Evolutionary conservation across 2,329 filamentous ascomycete genomes (phyloP), one percentile per base, ranked within the genome.

Genomic region (Chaetomium sp.): DNA sequence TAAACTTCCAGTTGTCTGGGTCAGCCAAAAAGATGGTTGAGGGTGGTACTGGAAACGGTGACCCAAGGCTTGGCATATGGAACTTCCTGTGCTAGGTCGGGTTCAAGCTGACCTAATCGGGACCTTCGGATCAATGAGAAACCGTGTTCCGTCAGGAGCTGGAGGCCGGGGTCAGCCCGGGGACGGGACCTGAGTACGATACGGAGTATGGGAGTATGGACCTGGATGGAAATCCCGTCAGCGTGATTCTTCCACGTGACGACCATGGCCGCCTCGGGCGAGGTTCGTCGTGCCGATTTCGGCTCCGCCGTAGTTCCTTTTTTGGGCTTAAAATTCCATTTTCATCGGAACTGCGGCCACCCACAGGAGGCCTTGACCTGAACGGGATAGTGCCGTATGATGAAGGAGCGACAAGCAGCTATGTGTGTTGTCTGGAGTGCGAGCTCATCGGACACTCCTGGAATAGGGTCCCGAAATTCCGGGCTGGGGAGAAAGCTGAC

Each of bases 361-460:
- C 53, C 50, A 53, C 54, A 54, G 55, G 56, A 56, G 45, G 60
- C 42, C 49, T 56, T 9, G 57, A 25, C 47, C 45, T 12, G 25
- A 57, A 57, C 6, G 45, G 45, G 60, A 42, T 10, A 57, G 38
- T 16, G 38, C 16, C 38, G 16, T 16, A 5, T 6, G 19, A 19
- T 42, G 16, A 16, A 42, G 16, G 38, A 42, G 6, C 19, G 16
- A 16, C 7, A n/a, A n/a, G n/a, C n/a, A n/a, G 38, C 38, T 16
- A 42, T 19, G 16, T 19, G 19, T 42, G 7, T 42, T 42, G 16
- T 42, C 19, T 42, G 16, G 38, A n/a, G 38, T 42, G 16, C 38
- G 38, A n/a, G 38, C 16, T 6, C 38, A n/a, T 42, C 38, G 38
- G 38, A 42, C 38, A 42, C 38, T n/a, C 19, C 38, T 42, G 38